Evolutionary conservation across 140 eudicot species (phyloP), one percentile per base, ranked within the genome.

Genomic region (Oenanthe javanica): DNA sequence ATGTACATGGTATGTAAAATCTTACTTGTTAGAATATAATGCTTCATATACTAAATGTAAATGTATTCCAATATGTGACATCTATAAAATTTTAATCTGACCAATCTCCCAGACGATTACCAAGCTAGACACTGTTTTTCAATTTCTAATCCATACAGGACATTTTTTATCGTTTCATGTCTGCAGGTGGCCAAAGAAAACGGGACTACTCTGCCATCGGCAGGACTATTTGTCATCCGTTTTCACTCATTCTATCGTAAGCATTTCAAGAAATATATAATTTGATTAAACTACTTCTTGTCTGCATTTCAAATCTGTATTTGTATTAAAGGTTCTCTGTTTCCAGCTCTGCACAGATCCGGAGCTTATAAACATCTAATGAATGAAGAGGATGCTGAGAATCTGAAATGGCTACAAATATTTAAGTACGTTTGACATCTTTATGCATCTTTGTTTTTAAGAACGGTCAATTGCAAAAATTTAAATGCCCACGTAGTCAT

Each of bases 301-400:
- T 3, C 9, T 40, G 47, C 6, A 9, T 36, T 75, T 2, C 7
- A 6, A 31, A 4, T 51, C 21, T 9, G 88, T 64, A 66, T 78
- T 13, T 96, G 98, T 75, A 96, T 95, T 36, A 43, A 9, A 5
- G 25, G 6, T 79, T 54, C 69, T 6, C 64, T 31, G 25, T 77
- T 70, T 66, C 13, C 86, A 88, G 96, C 96, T 5, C 50, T 93
- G 80, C 97, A 93, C 73, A 76, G 83, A 71, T 66, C 82, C 5
- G 97, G 99, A 77, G 97, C 99, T 0, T 96, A 93, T 74, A 93
- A 80, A 71, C 93, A 96, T 85, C 78, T 96, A 87, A 88, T 96
- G 96, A 96, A 95, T 67, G 89, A 88, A 42, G 97, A 96, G 84
- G 99, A 96, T 79, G 82, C 40, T 51, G 90, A 96, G 87, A 93